phyloP scores from a whole-genome alignment of 257 asterid genomes.

The Ballota nigra region DNA sequence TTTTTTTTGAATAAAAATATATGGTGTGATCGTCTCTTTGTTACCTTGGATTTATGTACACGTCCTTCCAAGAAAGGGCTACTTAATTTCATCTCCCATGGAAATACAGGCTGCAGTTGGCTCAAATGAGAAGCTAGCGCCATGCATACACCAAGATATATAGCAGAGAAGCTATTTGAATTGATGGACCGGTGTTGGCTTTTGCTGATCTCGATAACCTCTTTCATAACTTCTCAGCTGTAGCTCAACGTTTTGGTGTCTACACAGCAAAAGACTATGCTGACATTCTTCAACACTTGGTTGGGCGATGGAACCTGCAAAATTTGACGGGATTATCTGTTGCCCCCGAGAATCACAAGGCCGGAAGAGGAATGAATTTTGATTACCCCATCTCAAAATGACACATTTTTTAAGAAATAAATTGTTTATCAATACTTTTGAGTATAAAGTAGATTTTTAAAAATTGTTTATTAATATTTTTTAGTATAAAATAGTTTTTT shows the following conservation, averaged over 20 bases:
- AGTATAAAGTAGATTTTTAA: too few species aligned
- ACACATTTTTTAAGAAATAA: too few species aligned
- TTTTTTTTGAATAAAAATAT: neutral
- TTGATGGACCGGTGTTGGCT: constrained; percentile 63
- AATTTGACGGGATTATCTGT: constrained; percentile 50
- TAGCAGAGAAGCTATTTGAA: constrained; percentile 72
- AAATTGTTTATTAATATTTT: too few species aligned
- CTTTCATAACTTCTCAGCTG: constrained; percentile 70
- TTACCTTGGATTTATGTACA: constrained; percentile 78
- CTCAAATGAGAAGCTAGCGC: constrained; percentile 82
- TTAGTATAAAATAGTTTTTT: too few species aligned
- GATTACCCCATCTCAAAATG: too few species aligned
- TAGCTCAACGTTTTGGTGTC: constrained; percentile 70
- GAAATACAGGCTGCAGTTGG: constrained; percentile 80
- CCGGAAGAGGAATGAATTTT: too few species aligned
- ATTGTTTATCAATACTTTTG: too few species aligned
- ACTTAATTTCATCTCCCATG: constrained; percentile 79
- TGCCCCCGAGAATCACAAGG: too few species aligned
- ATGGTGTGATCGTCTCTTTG: neutral
- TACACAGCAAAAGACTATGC: constrained; percentile 77
- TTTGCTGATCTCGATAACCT: constrained; percentile 65
- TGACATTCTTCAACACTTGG: constrained; percentile 71
- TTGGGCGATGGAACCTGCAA: constrained; percentile 62
- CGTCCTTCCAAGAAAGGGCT: constrained; percentile 87
- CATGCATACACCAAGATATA: constrained; percentile 87